These are phyloP conservation scores for Oryza australiensis DNA, from an alignment of 176 grass and related monocot genomes.

Conservation along the genomic window DNA sequence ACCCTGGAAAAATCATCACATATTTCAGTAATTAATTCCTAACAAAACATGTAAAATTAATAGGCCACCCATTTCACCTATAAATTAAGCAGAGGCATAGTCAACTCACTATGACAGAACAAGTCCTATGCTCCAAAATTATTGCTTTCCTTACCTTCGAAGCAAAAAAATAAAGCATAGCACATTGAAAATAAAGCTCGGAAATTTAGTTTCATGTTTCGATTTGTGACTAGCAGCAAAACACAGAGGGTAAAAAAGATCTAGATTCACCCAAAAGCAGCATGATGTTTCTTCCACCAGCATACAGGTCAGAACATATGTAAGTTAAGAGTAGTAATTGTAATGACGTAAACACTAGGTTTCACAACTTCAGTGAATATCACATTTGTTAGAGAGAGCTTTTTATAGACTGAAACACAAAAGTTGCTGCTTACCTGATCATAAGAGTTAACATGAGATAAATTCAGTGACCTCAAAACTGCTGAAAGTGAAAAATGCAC, in stretches of 20 bases:
- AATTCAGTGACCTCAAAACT: neutral
- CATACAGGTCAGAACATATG: neutral
- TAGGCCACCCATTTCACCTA: constrained; percentile 5
- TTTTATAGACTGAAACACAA: neutral
- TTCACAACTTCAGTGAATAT: neutral
- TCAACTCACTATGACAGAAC: neutral
- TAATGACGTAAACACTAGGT: neutral
- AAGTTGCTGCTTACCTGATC: neutral
- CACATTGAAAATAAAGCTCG: neutral
- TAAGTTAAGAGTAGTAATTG: neutral
- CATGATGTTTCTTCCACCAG: neutral
- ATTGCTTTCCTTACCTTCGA: neutral
- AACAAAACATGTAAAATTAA: neutral
- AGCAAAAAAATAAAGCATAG: neutral
- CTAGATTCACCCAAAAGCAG: neutral
- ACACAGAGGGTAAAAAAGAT: neutral
- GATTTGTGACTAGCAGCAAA: neutral
- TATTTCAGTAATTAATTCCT: constrained; percentile 26
- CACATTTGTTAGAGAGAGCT: neutral
- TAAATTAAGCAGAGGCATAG: constrained; percentile 9
- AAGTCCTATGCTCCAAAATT: neutral
- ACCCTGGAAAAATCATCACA: constrained; percentile 54
- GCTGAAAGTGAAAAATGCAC: neutral
- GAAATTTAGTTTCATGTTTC: neutral
- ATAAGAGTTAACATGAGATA: neutral